phyloP scores from a whole-genome alignment of 2,329 filamentous ascomycete genomes.

The Ceratocystis cacaofunesta region DNA sequence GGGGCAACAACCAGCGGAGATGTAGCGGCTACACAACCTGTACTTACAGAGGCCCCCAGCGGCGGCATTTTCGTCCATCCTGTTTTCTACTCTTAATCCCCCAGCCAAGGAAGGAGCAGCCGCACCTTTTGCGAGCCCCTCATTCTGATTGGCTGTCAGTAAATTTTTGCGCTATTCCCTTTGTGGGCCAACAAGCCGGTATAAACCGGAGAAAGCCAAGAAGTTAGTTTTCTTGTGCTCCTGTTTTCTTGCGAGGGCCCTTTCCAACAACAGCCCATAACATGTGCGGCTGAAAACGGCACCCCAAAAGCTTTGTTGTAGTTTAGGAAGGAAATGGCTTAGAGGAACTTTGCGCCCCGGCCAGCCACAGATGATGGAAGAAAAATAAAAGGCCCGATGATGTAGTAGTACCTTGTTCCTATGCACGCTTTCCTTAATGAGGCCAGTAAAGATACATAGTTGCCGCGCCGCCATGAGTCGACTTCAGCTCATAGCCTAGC shows the following conservation, averaged over 20 bases:
- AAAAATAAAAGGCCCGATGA: constrained; percentile 11
- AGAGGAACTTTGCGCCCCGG: not conserved
- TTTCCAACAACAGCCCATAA: not conserved
- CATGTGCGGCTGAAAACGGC: constrained; percentile 12
- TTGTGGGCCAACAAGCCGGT: not conserved
- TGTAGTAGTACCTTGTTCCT: not conserved
- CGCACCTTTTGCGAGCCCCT: not conserved
- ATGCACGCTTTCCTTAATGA: not conserved
- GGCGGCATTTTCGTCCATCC: not conserved
- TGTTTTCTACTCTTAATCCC: not conserved
- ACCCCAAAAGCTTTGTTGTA: not conserved
- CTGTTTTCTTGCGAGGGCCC: too few relatives aligned
- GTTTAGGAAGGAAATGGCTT: not conserved
- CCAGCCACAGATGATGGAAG: not conserved
- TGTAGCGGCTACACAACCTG: not conserved
- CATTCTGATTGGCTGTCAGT: not conserved
- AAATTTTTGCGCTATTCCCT: constrained; percentile 7
- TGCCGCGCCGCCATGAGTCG: not conserved
- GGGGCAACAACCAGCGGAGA: too few relatives aligned
- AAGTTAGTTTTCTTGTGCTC: too few relatives aligned
- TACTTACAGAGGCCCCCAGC: not conserved
- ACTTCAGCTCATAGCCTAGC: too few relatives aligned
- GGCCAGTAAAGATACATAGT: not conserved
- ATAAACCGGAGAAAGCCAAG: constrained; percentile 6
- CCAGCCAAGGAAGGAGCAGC: constrained; percentile 11